These are phyloP conservation scores for Yamadazyma songkhlaensis DNA, from an alignment of 1,139 yeast genomes.

Conservation along the genomic window DNA sequence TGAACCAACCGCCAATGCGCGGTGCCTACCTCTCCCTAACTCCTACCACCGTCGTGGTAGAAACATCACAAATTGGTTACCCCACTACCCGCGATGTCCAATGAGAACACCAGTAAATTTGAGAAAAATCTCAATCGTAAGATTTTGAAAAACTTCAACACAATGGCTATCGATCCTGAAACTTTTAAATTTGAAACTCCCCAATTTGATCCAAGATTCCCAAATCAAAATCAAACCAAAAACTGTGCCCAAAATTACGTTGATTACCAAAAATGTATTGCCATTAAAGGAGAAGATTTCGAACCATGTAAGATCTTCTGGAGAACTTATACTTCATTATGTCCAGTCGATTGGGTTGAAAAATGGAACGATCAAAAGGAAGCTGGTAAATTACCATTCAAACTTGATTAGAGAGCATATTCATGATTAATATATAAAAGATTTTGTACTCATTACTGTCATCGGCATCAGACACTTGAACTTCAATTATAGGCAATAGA, in stretches of 20 bases:
- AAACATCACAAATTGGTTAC: too few species aligned
- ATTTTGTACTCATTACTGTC: too few species aligned
- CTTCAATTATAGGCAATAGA: too few species aligned
- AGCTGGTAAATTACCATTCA: conserved; percentile 49
- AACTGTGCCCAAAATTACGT: conserved; percentile 98
- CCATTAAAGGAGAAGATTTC: conserved; percentile 96
- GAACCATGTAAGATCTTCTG: conserved; percentile 96
- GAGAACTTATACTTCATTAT: conserved; percentile 85
- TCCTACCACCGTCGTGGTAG: too few species aligned
- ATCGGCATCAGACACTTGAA: too few species aligned
- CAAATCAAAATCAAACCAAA: conserved; percentile 94
- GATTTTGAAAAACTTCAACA: conserved; percentile 4
- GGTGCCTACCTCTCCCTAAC: too few species aligned
- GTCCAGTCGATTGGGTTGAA: conserved; percentile 92
- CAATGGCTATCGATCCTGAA: conserved; percentile 46
- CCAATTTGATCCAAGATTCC: conserved; percentile 91
- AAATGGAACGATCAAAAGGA: conserved; percentile 96
- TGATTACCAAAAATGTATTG: conserved; percentile 96
- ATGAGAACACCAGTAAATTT: conserved; percentile 2
- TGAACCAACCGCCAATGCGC: too few species aligned
- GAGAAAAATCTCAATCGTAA: conserved; percentile 6
- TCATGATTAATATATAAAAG: too few species aligned
- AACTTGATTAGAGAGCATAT: conserved; percentile 21
- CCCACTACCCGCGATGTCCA: conserved; percentile 1
- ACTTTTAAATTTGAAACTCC: conserved; percentile 68